Conservation (phyloP, 1,139 yeast genomes). For the Yamadazyma pseudoaaseri region DNA sequence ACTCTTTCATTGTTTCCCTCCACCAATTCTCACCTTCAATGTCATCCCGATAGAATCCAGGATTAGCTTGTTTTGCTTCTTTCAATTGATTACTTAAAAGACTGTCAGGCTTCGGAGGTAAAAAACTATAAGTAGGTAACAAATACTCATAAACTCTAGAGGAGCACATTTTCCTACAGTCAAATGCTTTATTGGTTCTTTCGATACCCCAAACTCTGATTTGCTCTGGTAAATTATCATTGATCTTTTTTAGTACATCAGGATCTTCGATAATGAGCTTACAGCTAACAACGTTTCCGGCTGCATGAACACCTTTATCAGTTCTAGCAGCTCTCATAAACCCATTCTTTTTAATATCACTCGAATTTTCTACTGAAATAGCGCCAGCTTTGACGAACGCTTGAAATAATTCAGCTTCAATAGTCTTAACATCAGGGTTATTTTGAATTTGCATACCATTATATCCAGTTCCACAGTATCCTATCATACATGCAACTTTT, state of each 20-base stretch:
- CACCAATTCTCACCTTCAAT: slow-evolving; percentile 74
- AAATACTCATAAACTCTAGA: slow-evolving; percentile 92
- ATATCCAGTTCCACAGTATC: slow-evolving; percentile 97
- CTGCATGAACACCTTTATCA: slow-evolving; percentile 99
- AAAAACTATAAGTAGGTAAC: slow-evolving; percentile 83
- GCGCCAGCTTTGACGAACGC: slow-evolving; percentile 92
- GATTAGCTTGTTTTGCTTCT: slow-evolving; percentile 51
- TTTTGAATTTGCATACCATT: slow-evolving; percentile 89
- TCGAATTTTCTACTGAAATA: slow-evolving; percentile 81
- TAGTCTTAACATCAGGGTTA: slow-evolving; percentile 87
- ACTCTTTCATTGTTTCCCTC: slow-evolving; percentile 49
- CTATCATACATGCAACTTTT: slow-evolving; percentile 90
- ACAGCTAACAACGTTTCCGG: slow-evolving; percentile 88
- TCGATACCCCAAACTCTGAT: slow-evolving; percentile 92
- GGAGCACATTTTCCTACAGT: slow-evolving; percentile 92
- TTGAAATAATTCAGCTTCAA: slow-evolving; percentile 84
- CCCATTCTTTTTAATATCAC: slow-evolving; percentile 85
- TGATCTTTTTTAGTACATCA: slow-evolving; percentile 73
- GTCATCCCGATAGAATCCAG: slow-evolving; percentile 60
- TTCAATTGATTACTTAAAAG: slow-evolving; percentile 59
- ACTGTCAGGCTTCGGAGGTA: slow-evolving; percentile 84
- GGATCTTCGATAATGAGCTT: slow-evolving; percentile 87
- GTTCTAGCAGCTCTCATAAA: slow-evolving; percentile 97
- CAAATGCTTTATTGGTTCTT: slow-evolving; percentile 87
- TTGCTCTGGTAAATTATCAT: slow-evolving; percentile 73